Evolutionary conservation across 371 early-diverging fungal species (phyloP).

Genomic region (Umbelopsis sp.): DNA sequence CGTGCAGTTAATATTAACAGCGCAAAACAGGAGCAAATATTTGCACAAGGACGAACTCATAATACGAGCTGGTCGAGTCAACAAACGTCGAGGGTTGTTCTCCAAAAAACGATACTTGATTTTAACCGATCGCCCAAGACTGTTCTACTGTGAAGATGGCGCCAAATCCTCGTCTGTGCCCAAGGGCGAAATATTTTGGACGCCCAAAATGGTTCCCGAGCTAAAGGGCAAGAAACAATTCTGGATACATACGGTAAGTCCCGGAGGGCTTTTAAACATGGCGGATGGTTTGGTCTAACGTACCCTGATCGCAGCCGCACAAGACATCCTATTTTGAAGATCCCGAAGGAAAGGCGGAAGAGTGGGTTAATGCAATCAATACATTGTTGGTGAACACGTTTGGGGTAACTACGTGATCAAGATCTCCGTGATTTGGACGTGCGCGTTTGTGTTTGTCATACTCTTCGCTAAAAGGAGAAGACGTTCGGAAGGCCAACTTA

Average conservation of each 20-base stretch:
- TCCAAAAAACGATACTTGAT: slow-evolving; percentile 66
- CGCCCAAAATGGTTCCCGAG: slow-evolving; percentile 52
- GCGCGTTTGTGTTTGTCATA: background rate
- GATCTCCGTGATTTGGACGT: background rate
- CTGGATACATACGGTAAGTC: slow-evolving; percentile 64
- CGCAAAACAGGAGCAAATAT: slow-evolving; percentile 18
- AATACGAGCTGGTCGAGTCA: slow-evolving; percentile 60
- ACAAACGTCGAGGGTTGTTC: slow-evolving; percentile 63
- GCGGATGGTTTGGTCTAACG: slow-evolving; percentile 2
- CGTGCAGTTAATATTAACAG: background rate
- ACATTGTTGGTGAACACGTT: slow-evolving; percentile 53
- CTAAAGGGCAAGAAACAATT: slow-evolving; percentile 62
- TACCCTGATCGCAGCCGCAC: slow-evolving; percentile 40
- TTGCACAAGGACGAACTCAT: slow-evolving; percentile 68
- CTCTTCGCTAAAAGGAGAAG: slow-evolving; percentile 24
- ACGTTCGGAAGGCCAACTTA: slow-evolving; percentile 40
- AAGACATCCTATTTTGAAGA: slow-evolving; percentile 68
- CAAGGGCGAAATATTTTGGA: slow-evolving; percentile 66
- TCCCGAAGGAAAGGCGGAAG: slow-evolving; percentile 47
- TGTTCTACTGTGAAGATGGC: slow-evolving; percentile 69
- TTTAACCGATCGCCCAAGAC: slow-evolving; percentile 71
- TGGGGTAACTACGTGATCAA: slow-evolving; percentile 38
- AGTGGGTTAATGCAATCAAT: slow-evolving; percentile 62
- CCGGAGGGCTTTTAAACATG: background rate
- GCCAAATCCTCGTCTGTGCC: slow-evolving; percentile 36